Evolutionary conservation across 1,284 basidiomycete genomes (phyloP).

Genomic region (Athelia psychrophila): DNA sequence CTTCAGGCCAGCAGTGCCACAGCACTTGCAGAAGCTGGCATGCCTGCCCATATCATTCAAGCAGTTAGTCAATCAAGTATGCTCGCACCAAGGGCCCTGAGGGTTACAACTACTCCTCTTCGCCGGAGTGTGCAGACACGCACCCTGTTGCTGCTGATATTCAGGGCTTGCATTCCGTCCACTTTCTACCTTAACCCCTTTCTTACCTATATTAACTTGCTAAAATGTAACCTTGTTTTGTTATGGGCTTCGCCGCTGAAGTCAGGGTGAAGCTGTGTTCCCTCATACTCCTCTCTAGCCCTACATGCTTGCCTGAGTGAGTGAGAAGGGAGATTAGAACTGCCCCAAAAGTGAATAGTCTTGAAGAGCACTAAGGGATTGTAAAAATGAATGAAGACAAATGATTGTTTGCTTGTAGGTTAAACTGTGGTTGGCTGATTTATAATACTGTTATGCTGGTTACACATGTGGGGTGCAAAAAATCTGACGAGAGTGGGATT

Average conservation of each 20-base stretch:
- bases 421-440: too few relatives aligned
- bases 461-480: too few relatives aligned
- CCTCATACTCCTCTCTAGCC: neutral
- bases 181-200: neutral
- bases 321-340: neutral
- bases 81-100: too few relatives aligned
- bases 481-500: constrained; percentile 31
- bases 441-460: too few relatives aligned
- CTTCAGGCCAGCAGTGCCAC: constrained; percentile 19
- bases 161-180: neutral
- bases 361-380: too few relatives aligned
- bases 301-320: neutral
- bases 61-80: too few relatives aligned
- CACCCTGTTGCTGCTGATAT: neutral
- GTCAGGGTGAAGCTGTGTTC: neutral
- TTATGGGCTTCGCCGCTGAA: neutral
- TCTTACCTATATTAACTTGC: neutral
- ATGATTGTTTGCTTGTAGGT: too few relatives aligned
- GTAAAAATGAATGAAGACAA: too few relatives aligned
- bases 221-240: neutral
- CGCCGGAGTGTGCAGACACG: too few relatives aligned
- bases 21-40: constrained; percentile 11
- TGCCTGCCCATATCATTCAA: constrained; percentile 14
- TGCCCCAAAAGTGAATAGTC: too few relatives aligned
- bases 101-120: too few relatives aligned